Evolutionary conservation across 805 yeast species (phyloP).

Genomic region (Sugiyamaella qingdaonensis): DNA sequence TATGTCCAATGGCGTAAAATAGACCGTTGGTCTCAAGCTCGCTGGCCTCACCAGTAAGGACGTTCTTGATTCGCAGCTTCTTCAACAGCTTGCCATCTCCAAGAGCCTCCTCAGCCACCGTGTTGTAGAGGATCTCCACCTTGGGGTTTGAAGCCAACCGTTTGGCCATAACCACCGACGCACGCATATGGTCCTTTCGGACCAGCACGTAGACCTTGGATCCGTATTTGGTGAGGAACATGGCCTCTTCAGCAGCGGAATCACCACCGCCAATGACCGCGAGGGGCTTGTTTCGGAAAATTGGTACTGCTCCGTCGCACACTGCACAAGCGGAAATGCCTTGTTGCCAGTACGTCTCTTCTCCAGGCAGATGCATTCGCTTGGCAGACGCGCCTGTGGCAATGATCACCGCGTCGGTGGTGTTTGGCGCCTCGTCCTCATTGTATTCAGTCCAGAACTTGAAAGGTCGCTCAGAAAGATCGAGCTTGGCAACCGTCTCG

Average conservation of each 20-base stretch:
- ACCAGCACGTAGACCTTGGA: constrained; percentile 91
- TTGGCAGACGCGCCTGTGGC: constrained; percentile 99
- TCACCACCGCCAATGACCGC: constrained; percentile 99
- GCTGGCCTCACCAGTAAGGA: constrained; percentile 59
- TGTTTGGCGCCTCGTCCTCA: constrained; percentile 86
- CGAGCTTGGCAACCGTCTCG: constrained; percentile 92
- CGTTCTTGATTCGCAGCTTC: constrained; percentile 62
- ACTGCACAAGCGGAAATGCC: constrained; percentile 99
- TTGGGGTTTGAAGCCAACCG: constrained; percentile 81
- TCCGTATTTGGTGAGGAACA: constrained; percentile 94
- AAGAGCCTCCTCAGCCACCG: constrained; percentile 80
- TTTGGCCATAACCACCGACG: constrained; percentile 95
- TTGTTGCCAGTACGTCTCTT: constrained; percentile 97
- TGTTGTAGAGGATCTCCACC: constrained; percentile 85
- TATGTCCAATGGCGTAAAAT: constrained; percentile 97
- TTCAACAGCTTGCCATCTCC: constrained; percentile 87
- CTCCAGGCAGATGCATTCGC: constrained; percentile 92
- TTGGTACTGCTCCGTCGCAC: constrained; percentile 99
- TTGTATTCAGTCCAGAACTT: constrained; percentile 95
- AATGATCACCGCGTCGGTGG: constrained; percentile 86
- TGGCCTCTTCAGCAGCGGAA: constrained; percentile 98
- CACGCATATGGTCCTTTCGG: constrained; percentile 91
- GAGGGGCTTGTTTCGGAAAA: constrained; percentile 94
- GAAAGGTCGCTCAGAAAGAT: constrained; percentile 82
- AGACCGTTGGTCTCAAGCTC: constrained; percentile 83